phyloP scores from a whole-genome alignment of 2,329 filamentous ascomycete species.

The Ciborinia camelliae region DNA sequence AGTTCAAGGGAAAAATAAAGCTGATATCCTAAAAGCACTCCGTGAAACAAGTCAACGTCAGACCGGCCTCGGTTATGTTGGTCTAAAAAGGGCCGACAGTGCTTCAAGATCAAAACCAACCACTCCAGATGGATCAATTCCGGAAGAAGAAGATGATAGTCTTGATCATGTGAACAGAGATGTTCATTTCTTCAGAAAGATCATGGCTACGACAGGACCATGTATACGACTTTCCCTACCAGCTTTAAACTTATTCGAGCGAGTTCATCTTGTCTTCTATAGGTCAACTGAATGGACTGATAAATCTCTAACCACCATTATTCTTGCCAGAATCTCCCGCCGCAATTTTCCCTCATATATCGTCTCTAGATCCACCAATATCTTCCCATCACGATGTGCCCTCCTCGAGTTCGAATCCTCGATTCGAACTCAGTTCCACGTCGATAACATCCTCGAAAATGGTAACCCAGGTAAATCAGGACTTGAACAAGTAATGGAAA shows the following conservation, averaged over 20 bases:
- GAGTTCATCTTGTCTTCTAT: conserved; percentile 94
- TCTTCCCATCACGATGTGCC: conserved; percentile 72
- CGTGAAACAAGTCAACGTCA: conserved; percentile 72
- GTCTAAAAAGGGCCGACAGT: conserved; percentile 53
- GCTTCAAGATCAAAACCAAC: conserved; percentile 8
- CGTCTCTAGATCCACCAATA: conserved; percentile 83
- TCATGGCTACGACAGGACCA: conserved; percentile 71
- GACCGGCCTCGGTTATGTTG: conserved; percentile 66
- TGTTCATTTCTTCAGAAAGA: conserved; percentile 72
- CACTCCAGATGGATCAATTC: conserved; percentile 22
- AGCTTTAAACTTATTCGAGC: conserved; percentile 79
- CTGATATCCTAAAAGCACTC: conserved; percentile 71
- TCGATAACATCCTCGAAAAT: conserved; percentile 79
- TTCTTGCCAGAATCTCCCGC: conserved; percentile 83
- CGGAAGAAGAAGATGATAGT: conserved; percentile 49
- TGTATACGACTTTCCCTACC: conserved; percentile 76
- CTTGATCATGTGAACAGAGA: conserved; percentile 58
- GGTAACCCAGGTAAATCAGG: conserved; percentile 64
- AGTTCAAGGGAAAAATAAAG: conserved; percentile 82
- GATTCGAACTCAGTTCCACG: conserved; percentile 72
- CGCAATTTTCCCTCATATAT: conserved; percentile 88
- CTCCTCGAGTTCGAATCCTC: conserved; percentile 88
- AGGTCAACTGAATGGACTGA: conserved; percentile 96
- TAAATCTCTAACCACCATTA: conserved; percentile 91
- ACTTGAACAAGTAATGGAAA: conserved; percentile 63